Conservation (phyloP, 768 basidiomycete species). For the Mycena crocata region DNA sequence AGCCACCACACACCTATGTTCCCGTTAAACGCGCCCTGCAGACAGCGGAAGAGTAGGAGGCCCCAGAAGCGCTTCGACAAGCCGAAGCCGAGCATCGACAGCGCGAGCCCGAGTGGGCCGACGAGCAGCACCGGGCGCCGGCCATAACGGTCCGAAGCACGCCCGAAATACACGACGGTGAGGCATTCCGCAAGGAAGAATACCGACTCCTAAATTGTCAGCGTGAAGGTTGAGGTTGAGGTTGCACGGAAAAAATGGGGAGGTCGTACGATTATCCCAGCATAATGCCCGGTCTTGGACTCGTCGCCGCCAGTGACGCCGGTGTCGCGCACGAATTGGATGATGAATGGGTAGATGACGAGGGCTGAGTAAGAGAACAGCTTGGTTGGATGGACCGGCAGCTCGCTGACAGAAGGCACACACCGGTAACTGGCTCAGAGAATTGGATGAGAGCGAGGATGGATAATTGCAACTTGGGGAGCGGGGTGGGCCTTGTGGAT, state of each 20-base stretch:
- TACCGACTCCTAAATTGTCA: constrained; percentile 41
- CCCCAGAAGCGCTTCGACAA: constrained; percentile 45
- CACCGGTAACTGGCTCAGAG: constrained; percentile 47
- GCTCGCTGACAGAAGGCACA: too few species aligned
- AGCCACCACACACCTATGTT: constrained; percentile 46
- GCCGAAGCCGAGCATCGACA: constrained; percentile 49
- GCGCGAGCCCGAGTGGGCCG: constrained; percentile 45
- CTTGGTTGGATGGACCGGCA: too few species aligned
- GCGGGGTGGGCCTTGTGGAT: constrained; percentile 5
- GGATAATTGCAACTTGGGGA: constrained; percentile 31
- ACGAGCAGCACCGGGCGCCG: constrained; percentile 36
- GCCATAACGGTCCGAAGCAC: constrained; percentile 40
- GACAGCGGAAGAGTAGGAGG: constrained; percentile 41
- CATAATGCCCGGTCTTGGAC: constrained; percentile 54
- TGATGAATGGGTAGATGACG: constrained; percentile 55
- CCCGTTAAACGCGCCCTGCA: constrained; percentile 52
- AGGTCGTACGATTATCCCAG: constrained; percentile 53
- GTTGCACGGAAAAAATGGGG: not conserved
- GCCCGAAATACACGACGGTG: constrained; percentile 39
- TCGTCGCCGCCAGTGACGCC: constrained; percentile 52
- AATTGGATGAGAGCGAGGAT: constrained; percentile 47
- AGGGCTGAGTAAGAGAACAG: constrained; percentile 35
- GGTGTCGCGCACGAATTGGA: constrained; percentile 48
- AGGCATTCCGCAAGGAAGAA: constrained; percentile 41
- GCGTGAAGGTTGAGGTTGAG: too few species aligned